Evolutionary conservation across 768 basidiomycete species (phyloP).

Genomic region (Hirschioporus abietinus): DNA sequence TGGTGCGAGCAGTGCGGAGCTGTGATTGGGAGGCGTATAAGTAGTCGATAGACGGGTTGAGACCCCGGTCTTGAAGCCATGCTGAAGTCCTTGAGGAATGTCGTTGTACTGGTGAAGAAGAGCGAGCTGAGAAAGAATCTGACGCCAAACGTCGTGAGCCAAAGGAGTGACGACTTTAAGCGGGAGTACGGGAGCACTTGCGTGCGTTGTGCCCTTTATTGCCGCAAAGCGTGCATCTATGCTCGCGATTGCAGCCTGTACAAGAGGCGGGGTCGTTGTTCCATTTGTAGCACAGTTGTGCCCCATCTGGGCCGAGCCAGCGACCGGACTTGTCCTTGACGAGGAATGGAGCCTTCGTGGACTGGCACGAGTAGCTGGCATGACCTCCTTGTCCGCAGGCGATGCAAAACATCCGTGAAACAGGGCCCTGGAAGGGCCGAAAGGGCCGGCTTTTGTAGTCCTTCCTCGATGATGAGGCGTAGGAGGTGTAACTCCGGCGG

Average conservation of each 20-base stretch:
- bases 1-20: too few relatives aligned
- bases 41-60: background rate
- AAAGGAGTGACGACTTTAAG: background rate
- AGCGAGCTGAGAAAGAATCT: too few relatives aligned
- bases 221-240: background rate
- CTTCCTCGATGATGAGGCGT: background rate
- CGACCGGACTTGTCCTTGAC: background rate
- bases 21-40: conserved; percentile 6
- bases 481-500: too few relatives aligned
- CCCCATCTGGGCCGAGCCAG: background rate
- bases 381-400: background rate
- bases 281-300: background rate
- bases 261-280: background rate
- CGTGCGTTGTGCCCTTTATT: too few relatives aligned
- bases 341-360: background rate
- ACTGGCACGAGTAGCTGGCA: background rate
- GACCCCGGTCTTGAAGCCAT: background rate
- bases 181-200: background rate
- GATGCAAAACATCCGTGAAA: background rate
- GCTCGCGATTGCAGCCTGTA: background rate
- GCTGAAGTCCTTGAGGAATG: background rate
- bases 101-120: background rate
- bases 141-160: too few relatives aligned
- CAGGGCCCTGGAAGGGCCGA: background rate
- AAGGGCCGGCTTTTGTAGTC: too few relatives aligned